Evolutionary conservation across 495 filamentous ascomycete genomes (phyloP).

Genomic region (Hypoxylon trugodes): DNA sequence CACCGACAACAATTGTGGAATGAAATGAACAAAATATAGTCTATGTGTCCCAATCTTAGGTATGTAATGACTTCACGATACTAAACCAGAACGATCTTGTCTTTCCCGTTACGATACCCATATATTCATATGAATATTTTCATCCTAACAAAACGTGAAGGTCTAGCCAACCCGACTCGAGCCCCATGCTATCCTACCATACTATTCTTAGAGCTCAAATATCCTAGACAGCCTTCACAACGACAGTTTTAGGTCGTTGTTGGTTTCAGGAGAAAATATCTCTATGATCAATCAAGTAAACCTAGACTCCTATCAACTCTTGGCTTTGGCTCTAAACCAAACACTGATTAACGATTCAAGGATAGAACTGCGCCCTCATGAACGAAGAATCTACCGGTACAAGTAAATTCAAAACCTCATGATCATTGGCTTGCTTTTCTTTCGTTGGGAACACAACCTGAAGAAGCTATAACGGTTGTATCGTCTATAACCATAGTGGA

Average conservation of each 20-base stretch:
- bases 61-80: slow-evolving; percentile 23
- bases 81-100: neutral
- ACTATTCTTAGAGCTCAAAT: neutral
- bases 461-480: neutral
- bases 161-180: neutral
- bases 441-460: neutral
- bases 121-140: neutral
- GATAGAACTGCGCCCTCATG: neutral
- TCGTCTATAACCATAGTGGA: neutral
- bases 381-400: neutral
- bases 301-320: neutral
- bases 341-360: neutral
- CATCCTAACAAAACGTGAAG: neutral
- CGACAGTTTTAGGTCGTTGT: neutral
- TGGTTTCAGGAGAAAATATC: slow-evolving; percentile 1
- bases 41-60: neutral
- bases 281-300: neutral
- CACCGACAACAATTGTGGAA: slow-evolving; percentile 1
- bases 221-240: neutral
- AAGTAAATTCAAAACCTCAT: neutral
- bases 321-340: neutral
- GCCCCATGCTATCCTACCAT: neutral
- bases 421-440: neutral
- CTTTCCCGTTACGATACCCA: neutral
- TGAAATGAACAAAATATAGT: slow-evolving; percentile 1